phyloP scores from a whole-genome alignment of 2,329 filamentous ascomycete genomes.

The Cladobotryum mycophilum region DNA sequence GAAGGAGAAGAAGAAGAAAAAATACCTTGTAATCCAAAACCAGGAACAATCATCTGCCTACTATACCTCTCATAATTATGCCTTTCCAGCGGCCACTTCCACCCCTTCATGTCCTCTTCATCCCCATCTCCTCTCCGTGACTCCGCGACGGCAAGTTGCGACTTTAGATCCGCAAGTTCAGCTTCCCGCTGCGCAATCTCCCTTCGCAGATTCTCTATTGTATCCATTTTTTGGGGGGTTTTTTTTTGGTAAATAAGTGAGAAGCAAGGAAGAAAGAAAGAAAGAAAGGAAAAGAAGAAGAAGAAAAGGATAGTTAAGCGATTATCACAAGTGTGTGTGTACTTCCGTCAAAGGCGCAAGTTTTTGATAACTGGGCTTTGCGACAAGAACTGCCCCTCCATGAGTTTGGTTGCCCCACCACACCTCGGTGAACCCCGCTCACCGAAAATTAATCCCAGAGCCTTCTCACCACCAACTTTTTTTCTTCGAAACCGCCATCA shows the following conservation, averaged over 20 bases:
- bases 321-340: too few species aligned
- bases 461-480: conserved; percentile 1
- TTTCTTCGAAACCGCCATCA: not conserved
- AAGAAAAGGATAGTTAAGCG: too few species aligned
- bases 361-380: not conserved
- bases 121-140: conserved; percentile 13
- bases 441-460: conserved; percentile 11
- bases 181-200: conserved; percentile 44
- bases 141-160: conserved; percentile 39
- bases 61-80: conserved; percentile 85
- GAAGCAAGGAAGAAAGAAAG: not conserved
- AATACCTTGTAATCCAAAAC: conserved; percentile 68
- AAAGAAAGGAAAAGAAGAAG: too few species aligned
- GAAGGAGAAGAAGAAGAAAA: not conserved
- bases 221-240: conserved; percentile 30
- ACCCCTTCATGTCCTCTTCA: conserved; percentile 15
- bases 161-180: conserved; percentile 40
- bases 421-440: conserved; percentile 10
- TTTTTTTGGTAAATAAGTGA: too few species aligned
- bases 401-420: not conserved
- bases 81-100: conserved; percentile 61
- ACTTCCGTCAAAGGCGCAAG: too few species aligned
- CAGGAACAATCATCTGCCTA: conserved; percentile 81
- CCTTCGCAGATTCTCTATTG: conserved; percentile 34
- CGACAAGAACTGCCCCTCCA: not conserved